Evolutionary conservation across 768 basidiomycete genomes (phyloP).

Genomic region (Boletus sensibilis): DNA sequence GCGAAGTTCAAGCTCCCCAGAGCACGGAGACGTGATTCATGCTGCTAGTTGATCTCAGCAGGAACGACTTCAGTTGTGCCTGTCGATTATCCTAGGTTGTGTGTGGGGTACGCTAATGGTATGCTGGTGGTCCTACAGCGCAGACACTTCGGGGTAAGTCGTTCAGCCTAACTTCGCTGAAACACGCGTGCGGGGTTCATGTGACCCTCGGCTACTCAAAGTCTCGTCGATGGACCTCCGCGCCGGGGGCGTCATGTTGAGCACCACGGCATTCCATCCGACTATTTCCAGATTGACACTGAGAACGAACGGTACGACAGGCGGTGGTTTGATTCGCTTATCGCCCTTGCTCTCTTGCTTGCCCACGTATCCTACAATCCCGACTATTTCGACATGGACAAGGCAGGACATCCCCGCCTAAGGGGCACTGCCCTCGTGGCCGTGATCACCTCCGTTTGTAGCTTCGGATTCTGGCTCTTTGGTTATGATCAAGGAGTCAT

Average conservation of each 20-base stretch:
- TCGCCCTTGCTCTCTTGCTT: background rate
- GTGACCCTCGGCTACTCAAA: background rate
- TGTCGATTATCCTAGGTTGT: background rate
- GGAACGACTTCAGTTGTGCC: background rate
- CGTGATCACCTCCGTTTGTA: constrained; percentile 17
- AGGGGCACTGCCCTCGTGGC: constrained; percentile 10
- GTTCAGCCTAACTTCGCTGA: background rate
- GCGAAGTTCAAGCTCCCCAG: background rate
- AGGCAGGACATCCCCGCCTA: constrained; percentile 11
- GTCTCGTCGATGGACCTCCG: background rate
- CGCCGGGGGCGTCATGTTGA: background rate
- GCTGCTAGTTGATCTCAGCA: background rate
- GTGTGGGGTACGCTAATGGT: background rate
- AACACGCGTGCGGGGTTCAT: background rate
- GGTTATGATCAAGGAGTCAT: constrained; percentile 20
- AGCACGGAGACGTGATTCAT: background rate
- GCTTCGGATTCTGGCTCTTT: constrained; percentile 16
- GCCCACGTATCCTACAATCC: background rate
- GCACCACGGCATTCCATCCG: background rate
- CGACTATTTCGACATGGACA: constrained; percentile 6
- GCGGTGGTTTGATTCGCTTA: background rate
- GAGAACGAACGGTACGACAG: background rate
- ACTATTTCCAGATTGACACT: background rate
- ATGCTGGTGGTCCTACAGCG: background rate
- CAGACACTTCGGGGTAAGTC: background rate